These are phyloP conservation scores for Diplodia seriata DNA, from an alignment of 2,329 filamentous ascomycete species.

Conservation along the genomic window DNA sequence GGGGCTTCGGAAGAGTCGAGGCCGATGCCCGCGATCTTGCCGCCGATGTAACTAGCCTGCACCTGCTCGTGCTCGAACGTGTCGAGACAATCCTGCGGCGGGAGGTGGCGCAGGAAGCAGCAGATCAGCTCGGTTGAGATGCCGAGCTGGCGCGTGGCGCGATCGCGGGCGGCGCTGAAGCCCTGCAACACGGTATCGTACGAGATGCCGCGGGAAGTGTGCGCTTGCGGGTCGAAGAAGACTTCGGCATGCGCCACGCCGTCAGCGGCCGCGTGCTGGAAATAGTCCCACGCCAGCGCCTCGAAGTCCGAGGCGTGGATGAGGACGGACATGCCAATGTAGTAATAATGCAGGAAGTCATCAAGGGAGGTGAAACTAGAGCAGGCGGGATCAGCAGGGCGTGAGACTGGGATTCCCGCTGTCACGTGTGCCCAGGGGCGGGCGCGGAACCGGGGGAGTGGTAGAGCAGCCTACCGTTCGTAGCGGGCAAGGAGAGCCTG, in stretches of 20 bases:
- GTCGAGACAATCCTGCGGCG: conserved; percentile 62
- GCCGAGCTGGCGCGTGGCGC: conserved; percentile 68
- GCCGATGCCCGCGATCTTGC: conserved; percentile 67
- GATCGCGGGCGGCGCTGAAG: conserved; percentile 64
- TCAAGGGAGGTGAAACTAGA: conserved; percentile 70
- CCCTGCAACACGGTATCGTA: conserved; percentile 71
- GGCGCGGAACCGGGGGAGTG: conserved; percentile 8
- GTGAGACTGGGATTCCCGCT: conserved; percentile 16
- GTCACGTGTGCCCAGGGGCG: conserved; percentile 8
- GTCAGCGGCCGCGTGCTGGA: conserved; percentile 67
- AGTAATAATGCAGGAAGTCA: conserved; percentile 81
- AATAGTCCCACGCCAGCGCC: conserved; percentile 74
- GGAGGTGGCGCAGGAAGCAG: conserved; percentile 75
- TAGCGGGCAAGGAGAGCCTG: conserved; percentile 69
- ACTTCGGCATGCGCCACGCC: conserved; percentile 76
- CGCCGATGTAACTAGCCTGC: conserved; percentile 55
- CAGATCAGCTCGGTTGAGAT: conserved; percentile 72
- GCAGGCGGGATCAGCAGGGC: conserved; percentile 18
- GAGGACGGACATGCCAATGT: conserved; percentile 75
- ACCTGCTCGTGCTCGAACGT: conserved; percentile 56
- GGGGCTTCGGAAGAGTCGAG: conserved; percentile 66
- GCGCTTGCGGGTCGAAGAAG: conserved; percentile 83
- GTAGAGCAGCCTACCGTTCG: conserved; percentile 44
- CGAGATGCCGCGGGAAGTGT: conserved; percentile 67
- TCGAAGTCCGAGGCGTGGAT: conserved; percentile 72